Evolutionary conservation across 1,284 basidiomycete genomes (phyloP).

Genomic region (Entoloma clypeatum): DNA sequence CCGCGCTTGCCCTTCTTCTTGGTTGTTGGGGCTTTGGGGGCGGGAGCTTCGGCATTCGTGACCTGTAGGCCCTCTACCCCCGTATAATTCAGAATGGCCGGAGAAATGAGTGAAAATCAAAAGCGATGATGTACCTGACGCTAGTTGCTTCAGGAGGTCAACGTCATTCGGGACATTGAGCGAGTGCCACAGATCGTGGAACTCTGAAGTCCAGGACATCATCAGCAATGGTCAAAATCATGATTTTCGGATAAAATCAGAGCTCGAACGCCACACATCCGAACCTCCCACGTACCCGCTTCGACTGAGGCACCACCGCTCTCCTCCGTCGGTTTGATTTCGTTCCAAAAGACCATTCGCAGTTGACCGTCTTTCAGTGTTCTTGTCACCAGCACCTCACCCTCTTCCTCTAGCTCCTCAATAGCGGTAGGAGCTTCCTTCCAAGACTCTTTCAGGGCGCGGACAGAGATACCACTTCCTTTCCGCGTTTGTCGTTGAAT

Average conservation of each 20-base stretch:
- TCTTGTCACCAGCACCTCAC: slow-evolving; percentile 82
- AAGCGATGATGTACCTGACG: slow-evolving; percentile 46
- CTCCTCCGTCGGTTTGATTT: slow-evolving; percentile 73
- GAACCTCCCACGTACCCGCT: slow-evolving; percentile 55
- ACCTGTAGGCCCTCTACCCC: slow-evolving; percentile 69
- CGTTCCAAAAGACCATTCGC: slow-evolving; percentile 90
- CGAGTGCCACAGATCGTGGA: slow-evolving; percentile 81
- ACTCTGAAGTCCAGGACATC: slow-evolving; percentile 57
- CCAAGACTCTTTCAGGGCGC: slow-evolving; percentile 85
- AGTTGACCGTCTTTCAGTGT: slow-evolving; percentile 81
- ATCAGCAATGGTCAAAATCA: slow-evolving; percentile 7
- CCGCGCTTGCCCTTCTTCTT: slow-evolving; percentile 81
- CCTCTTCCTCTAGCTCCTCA: slow-evolving; percentile 83
- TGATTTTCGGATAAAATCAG: no score
- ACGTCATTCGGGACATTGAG: slow-evolving; percentile 83
- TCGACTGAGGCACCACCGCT: slow-evolving; percentile 69
- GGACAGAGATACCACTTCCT: slow-evolving; percentile 81
- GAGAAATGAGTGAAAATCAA: slow-evolving; percentile 12
- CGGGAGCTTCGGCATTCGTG: slow-evolving; percentile 52
- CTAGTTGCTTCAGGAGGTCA: slow-evolving; percentile 73
- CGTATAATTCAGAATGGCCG: slow-evolving; percentile 13
- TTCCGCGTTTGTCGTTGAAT: slow-evolving; percentile 76
- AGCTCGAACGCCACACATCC: slow-evolving; percentile 5
- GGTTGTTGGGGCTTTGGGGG: slow-evolving; percentile 50
- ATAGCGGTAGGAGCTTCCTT: slow-evolving; percentile 79